These are phyloP conservation scores for Coemansia sp. DNA, from an alignment of 192 early-diverging fungal species.

Conservation along the genomic window DNA sequence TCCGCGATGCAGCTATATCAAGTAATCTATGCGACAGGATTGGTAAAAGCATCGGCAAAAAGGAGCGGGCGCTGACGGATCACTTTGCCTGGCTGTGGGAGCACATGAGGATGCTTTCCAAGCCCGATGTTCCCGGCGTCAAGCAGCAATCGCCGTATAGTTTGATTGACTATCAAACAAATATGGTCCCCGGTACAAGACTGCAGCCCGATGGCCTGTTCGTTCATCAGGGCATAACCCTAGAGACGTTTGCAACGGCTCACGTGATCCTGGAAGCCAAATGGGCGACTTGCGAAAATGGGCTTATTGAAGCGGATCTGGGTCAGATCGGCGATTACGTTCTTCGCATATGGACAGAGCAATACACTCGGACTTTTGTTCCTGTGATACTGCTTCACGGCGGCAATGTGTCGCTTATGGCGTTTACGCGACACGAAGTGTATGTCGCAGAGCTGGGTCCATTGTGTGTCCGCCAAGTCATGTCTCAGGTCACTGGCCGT, in stretches of 20 bases:
- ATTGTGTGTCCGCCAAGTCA: background rate
- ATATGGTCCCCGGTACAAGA: background rate
- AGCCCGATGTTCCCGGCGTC: background rate
- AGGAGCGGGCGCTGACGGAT: background rate
- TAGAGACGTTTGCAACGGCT: background rate
- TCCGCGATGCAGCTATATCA: background rate
- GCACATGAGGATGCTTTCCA: background rate
- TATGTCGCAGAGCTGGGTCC: constrained; percentile 1
- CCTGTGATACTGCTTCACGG: constrained; percentile 17
- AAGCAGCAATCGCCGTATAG: background rate
- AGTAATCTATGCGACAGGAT: background rate
- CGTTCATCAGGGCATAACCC: background rate
- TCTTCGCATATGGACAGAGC: constrained; percentile 4
- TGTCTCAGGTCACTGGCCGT: no score
- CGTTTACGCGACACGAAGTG: constrained; percentile 17
- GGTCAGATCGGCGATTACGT: constrained; percentile 38
- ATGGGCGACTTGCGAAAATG: background rate
- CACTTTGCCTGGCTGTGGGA: background rate
- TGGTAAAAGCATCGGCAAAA: background rate
- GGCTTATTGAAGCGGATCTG: background rate
- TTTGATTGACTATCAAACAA: background rate
- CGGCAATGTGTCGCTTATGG: background rate
- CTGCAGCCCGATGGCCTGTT: constrained; percentile 4
- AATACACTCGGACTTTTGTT: constrained; percentile 15
- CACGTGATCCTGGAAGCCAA: background rate